Base-by-base conservation (phyloP, 208 protist species). In the Crithidia acanthocephali region DNA sequence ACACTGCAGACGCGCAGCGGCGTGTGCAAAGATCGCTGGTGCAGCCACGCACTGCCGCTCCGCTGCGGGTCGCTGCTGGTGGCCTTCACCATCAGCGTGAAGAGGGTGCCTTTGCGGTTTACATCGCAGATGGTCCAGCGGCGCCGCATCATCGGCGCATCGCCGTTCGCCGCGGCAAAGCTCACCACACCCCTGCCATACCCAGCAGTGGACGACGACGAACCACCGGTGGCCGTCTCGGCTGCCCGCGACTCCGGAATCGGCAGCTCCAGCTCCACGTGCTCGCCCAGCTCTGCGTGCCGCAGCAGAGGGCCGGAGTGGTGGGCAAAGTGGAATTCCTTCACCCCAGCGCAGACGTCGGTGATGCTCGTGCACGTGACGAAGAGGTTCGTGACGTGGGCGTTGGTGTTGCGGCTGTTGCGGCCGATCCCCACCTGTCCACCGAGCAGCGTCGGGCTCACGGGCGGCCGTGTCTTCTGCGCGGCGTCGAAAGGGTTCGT, bases 1-100 rank as follows among this genome's bases (percentile, higher is more conserved):
- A 94, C 33, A 32, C 45, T 37, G 32, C 66, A 33, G 22, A 97
- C 72, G 11, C 72, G 72, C 64, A 97, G 79, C 9, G 76, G 74
- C 23, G 64, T 68, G 72, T 86, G 78, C 35, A 94, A 64, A 3
- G 72, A 76, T 50, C 79, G 75, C 18, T 83, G 56, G 45, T 90
- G 68, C 59, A 95, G 66, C 90, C 90, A 95, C 33, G 63, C 72
- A 58, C 82, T 93, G 25, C 80, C 86, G 40, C 83, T 83, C 8
- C 57, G 7, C 40, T 67, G 64, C 45, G 75, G 37, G 56, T 80
- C 74, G 10, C 53, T 68, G 22, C 40, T 6, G 27, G 57, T 55
- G 22, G 65, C 62, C 80, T 91, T 92, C 35, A 95, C 83, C 40
- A 95, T 84, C 25, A 95, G 32, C 28, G 79, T 86, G 55, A 95